phyloP scores from a whole-genome alignment of 2,329 filamentous ascomycete genomes.

The Acarospora socialis region DNA sequence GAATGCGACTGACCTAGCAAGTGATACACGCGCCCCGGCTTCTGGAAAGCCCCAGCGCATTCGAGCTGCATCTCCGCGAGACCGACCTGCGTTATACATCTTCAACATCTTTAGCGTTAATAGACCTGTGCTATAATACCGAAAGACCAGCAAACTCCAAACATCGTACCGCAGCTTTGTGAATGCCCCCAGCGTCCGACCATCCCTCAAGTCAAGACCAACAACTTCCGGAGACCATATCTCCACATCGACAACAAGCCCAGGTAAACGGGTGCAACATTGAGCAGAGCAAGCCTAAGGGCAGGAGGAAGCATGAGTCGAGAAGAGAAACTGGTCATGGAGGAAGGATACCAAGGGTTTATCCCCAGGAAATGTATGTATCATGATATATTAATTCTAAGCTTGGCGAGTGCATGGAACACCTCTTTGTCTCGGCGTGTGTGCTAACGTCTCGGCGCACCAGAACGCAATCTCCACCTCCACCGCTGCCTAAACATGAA shows the following conservation, averaged over 20 bases:
- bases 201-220: slow-evolving; percentile 9
- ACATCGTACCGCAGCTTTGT: too few species aligned
- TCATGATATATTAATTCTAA: background rate
- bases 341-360: slow-evolving; percentile 3
- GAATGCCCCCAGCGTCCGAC: slow-evolving; percentile 14
- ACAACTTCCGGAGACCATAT: slow-evolving; percentile 3
- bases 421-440: background rate
- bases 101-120: too few species aligned
- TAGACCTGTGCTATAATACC: too few species aligned
- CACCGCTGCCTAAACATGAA: slow-evolving; percentile 9
- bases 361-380: slow-evolving; percentile 11
- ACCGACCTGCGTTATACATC: too few species aligned
- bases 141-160: too few species aligned
- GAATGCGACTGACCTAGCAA: too few species aligned
- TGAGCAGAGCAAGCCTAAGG: background rate
- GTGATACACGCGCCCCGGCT: too few species aligned
- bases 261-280: slow-evolving; percentile 6
- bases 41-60: too few species aligned
- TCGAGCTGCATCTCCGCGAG: too few species aligned
- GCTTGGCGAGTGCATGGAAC: background rate
- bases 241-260: slow-evolving; percentile 9
- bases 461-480: slow-evolving; percentile 9
- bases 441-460: background rate
- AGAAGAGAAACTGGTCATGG: slow-evolving; percentile 7
- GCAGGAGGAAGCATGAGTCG: slow-evolving; percentile 9